A percentile compares a stretch with the other conserved stretches of the same genome.
These are phyloP conservation scores for Fusarium tupiense DNA, from an alignment of 2,329 filamentous ascomycete genomes.

Conservation along the genomic window DNA sequence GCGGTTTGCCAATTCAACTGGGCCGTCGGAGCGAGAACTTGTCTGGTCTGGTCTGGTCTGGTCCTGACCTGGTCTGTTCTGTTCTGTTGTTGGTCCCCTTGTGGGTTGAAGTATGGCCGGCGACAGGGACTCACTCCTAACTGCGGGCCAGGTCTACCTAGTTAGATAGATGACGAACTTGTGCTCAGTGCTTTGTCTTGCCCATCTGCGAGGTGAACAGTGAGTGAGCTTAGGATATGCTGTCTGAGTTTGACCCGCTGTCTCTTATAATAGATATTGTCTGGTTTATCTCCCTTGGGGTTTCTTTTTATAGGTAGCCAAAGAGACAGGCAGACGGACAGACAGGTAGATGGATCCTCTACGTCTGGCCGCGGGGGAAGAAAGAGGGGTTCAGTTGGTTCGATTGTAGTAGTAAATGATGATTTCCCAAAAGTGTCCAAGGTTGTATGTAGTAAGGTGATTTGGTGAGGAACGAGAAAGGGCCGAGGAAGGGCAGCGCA, in stretches of 20 bases:
- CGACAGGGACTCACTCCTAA: constrained; percentile 13
- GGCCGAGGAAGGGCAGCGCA: constrained; percentile 37
- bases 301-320: background rate
- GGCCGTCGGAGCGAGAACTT: constrained; percentile 34
- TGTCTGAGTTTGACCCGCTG: constrained; percentile 18
- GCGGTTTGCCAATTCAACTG: constrained; percentile 43
- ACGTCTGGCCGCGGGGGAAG: background rate
- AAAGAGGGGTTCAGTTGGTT: background rate
- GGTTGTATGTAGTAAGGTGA: constrained; percentile 23
- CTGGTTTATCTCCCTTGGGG: constrained; percentile 1
- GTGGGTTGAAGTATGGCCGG: background rate
- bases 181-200: constrained; percentile 36
- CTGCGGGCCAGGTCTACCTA: background rate
- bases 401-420: background rate
- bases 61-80: background rate
- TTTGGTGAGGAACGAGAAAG: constrained; percentile 32
- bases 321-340: background rate
- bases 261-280: constrained; percentile 15
- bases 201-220: background rate
- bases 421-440: constrained; percentile 9
- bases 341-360: background rate
- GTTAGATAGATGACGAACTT: constrained; percentile 23
- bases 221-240: background rate
- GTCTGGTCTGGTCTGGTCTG: background rate
- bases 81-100: background rate